Percentiles rank a stretch among this genome's conserved stretches.
Conservation (phyloP, 1,139 yeast genomes). For the Wickerhamomyces sp. region DNA sequence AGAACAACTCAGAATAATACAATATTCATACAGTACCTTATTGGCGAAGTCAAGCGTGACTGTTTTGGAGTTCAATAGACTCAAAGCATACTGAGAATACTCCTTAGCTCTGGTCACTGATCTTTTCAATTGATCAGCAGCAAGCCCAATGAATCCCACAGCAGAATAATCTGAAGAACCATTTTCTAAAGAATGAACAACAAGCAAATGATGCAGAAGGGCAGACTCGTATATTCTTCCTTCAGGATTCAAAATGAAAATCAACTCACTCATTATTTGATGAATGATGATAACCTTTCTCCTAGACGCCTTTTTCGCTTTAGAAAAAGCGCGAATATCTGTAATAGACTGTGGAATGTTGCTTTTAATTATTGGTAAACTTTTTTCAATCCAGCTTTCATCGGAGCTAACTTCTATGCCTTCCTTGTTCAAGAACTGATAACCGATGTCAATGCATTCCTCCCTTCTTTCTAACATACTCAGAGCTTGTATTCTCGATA, state of each 20-base stretch:
- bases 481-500: constrained; percentile 38
- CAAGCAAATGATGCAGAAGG: constrained; percentile 27
- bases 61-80: constrained; percentile 35
- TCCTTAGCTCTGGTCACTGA: constrained; percentile 35
- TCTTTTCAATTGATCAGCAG: constrained; percentile 26
- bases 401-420: constrained; percentile 28
- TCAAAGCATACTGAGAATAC: constrained; percentile 38
- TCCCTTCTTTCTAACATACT: constrained; percentile 31
- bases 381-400: constrained; percentile 24
- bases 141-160: constrained; percentile 29
- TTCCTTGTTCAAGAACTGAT: constrained; percentile 31
- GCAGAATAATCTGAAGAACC: constrained; percentile 32
- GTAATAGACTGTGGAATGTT: constrained; percentile 39
- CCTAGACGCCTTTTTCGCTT: constrained; percentile 27
- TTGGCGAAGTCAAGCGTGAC: constrained; percentile 37
- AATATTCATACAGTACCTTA: constrained; percentile 41
- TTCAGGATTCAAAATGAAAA: constrained; percentile 28
- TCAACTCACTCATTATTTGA: constrained; percentile 40
- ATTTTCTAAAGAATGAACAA: constrained; percentile 27
- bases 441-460: constrained; percentile 37
- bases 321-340: constrained; percentile 35
- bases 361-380: constrained; percentile 26
- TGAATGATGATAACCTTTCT: constrained; percentile 33
- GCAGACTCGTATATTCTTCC: constrained; percentile 22
- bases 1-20: constrained; percentile 39